These are phyloP conservation scores for Kuraishia piskuri DNA, from an alignment of 805 yeast genomes.

Conservation along the genomic window DNA sequence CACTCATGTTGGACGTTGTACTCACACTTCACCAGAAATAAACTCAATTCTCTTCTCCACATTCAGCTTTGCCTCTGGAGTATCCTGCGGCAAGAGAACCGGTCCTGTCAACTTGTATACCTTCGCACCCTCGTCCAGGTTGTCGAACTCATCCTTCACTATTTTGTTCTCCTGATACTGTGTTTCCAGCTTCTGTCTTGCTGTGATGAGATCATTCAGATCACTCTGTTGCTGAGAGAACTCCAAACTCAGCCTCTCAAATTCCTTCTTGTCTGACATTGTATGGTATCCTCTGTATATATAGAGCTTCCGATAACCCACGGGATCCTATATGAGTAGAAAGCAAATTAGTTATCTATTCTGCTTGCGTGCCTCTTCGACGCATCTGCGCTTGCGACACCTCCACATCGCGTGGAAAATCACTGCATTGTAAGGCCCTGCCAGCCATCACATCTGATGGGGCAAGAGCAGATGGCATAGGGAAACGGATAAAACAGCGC, in stretches of 20 bases:
- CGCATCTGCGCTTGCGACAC: background rate
- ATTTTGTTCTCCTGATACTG: slow-evolving; percentile 92
- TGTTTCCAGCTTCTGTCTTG: slow-evolving; percentile 85
- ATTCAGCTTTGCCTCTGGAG: slow-evolving; percentile 70
- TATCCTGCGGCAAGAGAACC: slow-evolving; percentile 83
- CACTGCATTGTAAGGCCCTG: background rate
- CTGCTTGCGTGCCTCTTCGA: background rate
- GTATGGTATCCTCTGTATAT: too few relatives aligned
- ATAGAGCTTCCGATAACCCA: background rate
- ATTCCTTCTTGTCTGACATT: slow-evolving; percentile 1
- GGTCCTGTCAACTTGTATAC: slow-evolving; percentile 90
- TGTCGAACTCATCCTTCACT: slow-evolving; percentile 72
- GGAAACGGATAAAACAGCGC: too few relatives aligned
- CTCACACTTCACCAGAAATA: slow-evolving; percentile 61
- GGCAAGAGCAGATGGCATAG: background rate
- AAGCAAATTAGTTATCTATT: background rate
- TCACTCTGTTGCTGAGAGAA: slow-evolving; percentile 19
- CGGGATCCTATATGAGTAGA: background rate
- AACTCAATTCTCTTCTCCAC: slow-evolving; percentile 88
- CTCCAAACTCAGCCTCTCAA: slow-evolving; percentile 16
- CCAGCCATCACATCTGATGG: background rate
- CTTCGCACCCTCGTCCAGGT: slow-evolving; percentile 51
- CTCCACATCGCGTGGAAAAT: background rate
- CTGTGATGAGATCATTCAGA: slow-evolving; percentile 43
- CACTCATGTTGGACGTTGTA: background rate